Evolutionary conservation across 2,329 filamentous ascomycete species (phyloP).

Genomic region (Botrytis squamosa): DNA sequence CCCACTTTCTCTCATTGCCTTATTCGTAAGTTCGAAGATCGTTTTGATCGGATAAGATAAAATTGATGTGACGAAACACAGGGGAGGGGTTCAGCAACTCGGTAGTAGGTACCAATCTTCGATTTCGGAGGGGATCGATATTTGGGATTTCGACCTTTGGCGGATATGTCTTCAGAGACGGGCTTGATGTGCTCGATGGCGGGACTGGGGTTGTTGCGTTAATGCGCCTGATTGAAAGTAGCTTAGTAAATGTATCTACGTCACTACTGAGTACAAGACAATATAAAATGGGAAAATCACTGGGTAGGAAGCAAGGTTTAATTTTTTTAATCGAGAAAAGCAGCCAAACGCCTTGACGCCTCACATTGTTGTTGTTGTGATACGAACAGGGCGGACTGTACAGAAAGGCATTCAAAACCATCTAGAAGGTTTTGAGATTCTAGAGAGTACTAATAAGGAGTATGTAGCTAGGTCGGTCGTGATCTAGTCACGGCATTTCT

Average conservation of each 20-base stretch:
- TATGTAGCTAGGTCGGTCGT: background rate
- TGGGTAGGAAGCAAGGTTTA: background rate
- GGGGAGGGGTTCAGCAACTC: background rate
- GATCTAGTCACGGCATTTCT: background rate
- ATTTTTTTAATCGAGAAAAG: background rate
- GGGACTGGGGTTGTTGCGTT: background rate
- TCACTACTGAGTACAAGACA: background rate
- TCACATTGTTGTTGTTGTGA: background rate
- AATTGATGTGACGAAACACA: background rate
- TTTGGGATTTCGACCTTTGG: conserved; percentile 1
- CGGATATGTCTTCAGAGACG: background rate
- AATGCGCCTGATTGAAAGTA: conserved; percentile 1
- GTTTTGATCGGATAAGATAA: background rate
- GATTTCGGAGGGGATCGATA: conserved; percentile 8
- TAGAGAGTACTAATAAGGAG: too few relatives aligned
- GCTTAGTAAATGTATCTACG: background rate
- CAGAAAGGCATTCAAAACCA: background rate
- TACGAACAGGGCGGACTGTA: background rate
- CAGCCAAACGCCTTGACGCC: background rate
- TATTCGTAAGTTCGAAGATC: conserved; percentile 23
- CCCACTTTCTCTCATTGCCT: conserved; percentile 8
- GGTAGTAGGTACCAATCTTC: background rate
- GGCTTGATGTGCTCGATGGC: conserved; percentile 1
- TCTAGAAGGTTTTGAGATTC: background rate
- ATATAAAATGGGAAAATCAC: background rate